These are phyloP conservation scores for Calonectria henricotiae DNA, from an alignment of 2,329 filamentous ascomycete genomes.

Conservation along the genomic window DNA sequence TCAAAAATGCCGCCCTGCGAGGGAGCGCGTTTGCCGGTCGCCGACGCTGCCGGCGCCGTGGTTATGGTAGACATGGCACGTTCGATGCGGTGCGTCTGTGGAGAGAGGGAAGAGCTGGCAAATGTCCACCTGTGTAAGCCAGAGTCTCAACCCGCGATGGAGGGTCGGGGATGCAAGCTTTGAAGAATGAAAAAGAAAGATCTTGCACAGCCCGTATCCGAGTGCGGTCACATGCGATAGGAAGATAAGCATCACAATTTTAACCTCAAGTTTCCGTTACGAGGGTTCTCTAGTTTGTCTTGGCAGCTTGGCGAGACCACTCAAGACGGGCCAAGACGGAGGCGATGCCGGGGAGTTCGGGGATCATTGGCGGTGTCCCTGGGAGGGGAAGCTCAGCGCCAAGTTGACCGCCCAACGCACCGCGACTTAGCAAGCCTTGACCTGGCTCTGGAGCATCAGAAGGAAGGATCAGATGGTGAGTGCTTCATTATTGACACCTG, in stretches of 20 bases:
- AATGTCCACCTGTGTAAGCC: neutral
- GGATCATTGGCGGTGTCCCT: neutral
- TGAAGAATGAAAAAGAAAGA: neutral
- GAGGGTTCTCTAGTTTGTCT: constrained; percentile 2
- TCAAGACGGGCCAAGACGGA: neutral
- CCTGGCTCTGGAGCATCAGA: neutral
- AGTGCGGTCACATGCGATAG: neutral
- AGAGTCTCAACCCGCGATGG: neutral
- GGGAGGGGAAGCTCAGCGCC: neutral
- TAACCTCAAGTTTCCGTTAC: neutral
- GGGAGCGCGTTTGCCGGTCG: constrained; percentile 27
- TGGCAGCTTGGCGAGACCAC: constrained; percentile 19
- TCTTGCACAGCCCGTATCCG: neutral
- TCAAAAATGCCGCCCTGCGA: constrained; percentile 42
- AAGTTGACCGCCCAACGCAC: constrained; percentile 9
- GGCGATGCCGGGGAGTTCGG: constrained; percentile 11
- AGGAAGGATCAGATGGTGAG: neutral
- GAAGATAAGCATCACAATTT: constrained; percentile 8
- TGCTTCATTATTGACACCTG: neutral
- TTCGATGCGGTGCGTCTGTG: too few relatives aligned
- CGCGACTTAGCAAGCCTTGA: neutral
- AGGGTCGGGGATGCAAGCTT: neutral
- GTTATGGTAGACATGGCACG: constrained; percentile 33
- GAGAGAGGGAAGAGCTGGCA: too few relatives aligned
- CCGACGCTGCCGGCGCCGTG: constrained; percentile 18